phyloP scores from a whole-genome alignment of 129 eudicot species.

The Arctium lappa region DNA sequence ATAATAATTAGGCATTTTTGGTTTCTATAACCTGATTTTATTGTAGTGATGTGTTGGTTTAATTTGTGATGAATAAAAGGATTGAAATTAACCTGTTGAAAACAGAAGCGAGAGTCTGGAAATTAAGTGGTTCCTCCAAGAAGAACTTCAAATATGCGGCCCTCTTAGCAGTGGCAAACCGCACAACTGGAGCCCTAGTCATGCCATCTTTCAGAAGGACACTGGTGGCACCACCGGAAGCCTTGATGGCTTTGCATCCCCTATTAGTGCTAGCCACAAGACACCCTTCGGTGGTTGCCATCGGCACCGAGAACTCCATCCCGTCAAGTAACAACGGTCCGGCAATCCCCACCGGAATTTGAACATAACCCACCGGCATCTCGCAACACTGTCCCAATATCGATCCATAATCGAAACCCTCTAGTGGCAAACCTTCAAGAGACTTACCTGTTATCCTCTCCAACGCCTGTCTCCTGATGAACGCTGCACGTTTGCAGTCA shows the following conservation, averaged over 20 bases:
- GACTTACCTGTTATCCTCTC: constrained; percentile 51
- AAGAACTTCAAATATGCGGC: constrained; percentile 57
- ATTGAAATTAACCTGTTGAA: constrained; percentile 26
- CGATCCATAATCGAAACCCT: constrained; percentile 50
- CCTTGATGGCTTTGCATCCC: constrained; percentile 55
- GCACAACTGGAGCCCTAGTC: constrained; percentile 67
- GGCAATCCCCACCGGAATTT: constrained; percentile 62
- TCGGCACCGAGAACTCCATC: constrained; percentile 45
- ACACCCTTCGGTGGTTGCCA: constrained; percentile 73
- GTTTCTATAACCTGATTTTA: no score
- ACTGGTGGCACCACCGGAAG: constrained; percentile 56
- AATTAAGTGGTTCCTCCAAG: constrained; percentile 43
- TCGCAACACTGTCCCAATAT: constrained; percentile 69
- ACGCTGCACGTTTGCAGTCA: constrained; percentile 41
- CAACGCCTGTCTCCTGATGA: constrained; percentile 46
- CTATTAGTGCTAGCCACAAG: constrained; percentile 63
- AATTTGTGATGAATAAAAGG: background rate
- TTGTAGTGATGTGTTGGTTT: no score
- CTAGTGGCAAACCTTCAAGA: constrained; percentile 49
- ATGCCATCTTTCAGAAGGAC: constrained; percentile 47
- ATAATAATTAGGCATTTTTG: no score
- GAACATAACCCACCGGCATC: constrained; percentile 67
- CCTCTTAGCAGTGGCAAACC: constrained; percentile 55
- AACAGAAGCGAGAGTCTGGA: constrained; percentile 38
- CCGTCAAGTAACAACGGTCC: constrained; percentile 49